A percentile compares a stretch with the other conserved stretches of the same genome.
phyloP scores from a whole-genome alignment of 495 filamentous ascomycete genomes.

The Chaetomidium leptoderma region DNA sequence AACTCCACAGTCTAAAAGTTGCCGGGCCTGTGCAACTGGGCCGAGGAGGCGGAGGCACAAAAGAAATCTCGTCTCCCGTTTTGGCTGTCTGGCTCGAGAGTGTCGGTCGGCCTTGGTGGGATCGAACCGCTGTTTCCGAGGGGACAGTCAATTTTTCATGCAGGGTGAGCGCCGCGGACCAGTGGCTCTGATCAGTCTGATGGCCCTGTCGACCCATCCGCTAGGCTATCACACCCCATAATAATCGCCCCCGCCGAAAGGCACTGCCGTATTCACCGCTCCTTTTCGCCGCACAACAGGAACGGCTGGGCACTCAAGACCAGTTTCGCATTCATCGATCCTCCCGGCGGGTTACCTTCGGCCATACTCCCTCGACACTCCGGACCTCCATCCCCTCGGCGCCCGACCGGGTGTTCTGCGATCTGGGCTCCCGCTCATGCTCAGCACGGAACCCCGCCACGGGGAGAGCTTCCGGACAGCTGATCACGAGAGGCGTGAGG shows the following conservation, averaged over 20 bases:
- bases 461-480: slow-evolving; percentile 27
- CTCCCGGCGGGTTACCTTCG: slow-evolving; percentile 22
- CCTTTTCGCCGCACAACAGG: slow-evolving; percentile 14
- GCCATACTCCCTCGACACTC: too few species aligned
- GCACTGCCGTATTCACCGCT: slow-evolving; percentile 19
- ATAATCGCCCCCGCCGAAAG: neutral
- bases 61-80: neutral
- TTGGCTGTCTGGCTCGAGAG: neutral
- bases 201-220: neutral
- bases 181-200: slow-evolving; percentile 1
- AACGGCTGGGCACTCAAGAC: slow-evolving; percentile 6
- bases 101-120: neutral
- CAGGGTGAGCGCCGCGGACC: slow-evolving; percentile 2
- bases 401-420: slow-evolving; percentile 3
- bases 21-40: neutral
- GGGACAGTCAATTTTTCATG: slow-evolving; percentile 9
- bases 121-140: neutral
- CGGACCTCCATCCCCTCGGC: too few species aligned
- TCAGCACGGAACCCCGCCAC: slow-evolving; percentile 20
- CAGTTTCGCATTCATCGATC: slow-evolving; percentile 11
- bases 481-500: slow-evolving; percentile 22
- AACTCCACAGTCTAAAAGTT: slow-evolving; percentile 11
- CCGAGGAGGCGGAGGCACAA: neutral
- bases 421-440: neutral
- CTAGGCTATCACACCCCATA: slow-evolving; percentile 4